Conservation (phyloP, 176 grass and related monocot genomes). For the Triticum dicoccoides region DNA sequence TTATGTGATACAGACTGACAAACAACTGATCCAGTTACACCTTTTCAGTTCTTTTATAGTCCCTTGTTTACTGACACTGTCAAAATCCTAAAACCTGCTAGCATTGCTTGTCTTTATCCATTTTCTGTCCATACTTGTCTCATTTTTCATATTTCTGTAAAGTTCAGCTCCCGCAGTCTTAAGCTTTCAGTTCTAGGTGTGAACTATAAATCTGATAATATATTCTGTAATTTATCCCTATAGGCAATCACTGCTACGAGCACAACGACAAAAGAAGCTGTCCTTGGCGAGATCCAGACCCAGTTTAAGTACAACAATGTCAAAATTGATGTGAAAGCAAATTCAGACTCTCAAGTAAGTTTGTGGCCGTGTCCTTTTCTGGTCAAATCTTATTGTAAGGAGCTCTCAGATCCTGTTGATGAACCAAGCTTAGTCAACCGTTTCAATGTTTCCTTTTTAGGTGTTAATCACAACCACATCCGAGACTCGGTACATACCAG, state of each 20-base stretch:
- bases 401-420: neutral
- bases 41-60: neutral
- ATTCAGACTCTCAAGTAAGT: slow-evolving; percentile 54
- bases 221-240: neutral
- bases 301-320: slow-evolving; percentile 49
- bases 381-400: neutral
- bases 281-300: slow-evolving; percentile 56
- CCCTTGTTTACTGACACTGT: neutral
- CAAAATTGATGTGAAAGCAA: slow-evolving; percentile 54
- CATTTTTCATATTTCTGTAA: neutral
- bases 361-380: neutral
- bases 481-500: slow-evolving; percentile 37
- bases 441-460: slow-evolving; percentile 27
- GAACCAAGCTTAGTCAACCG: neutral
- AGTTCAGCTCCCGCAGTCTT: neutral
- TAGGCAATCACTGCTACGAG: slow-evolving; percentile 50
- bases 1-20: neutral
- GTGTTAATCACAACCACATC: slow-evolving; percentile 52
- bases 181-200: neutral
- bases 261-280: slow-evolving; percentile 51
- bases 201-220: slow-evolving; percentile 1
- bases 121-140: neutral
- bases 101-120: neutral
- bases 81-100: neutral
- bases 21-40: slow-evolving; percentile 1